Evolutionary conservation across 345 rosid species (phyloP).

Genomic region (Aquilaria yunnanensis): DNA sequence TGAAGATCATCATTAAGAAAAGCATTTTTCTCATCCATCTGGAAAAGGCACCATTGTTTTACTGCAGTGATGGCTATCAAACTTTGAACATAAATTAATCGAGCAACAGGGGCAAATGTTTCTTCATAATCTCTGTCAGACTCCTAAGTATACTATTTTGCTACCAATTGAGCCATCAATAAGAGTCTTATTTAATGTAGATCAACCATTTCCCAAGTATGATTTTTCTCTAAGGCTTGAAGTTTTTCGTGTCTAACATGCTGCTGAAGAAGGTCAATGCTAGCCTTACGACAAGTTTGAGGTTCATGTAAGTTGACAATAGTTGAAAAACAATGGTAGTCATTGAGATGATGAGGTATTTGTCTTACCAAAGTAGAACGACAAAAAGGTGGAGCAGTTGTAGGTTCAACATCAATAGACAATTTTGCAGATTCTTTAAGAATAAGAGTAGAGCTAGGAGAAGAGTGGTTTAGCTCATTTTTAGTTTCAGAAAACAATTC

Average conservation of each 20-base stretch:
- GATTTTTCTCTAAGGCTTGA: too few relatives aligned
- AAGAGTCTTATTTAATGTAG: too few relatives aligned
- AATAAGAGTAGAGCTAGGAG: not conserved
- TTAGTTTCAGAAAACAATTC: not conserved
- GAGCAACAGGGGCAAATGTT: not conserved
- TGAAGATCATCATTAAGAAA: not conserved
- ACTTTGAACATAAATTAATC: not conserved
- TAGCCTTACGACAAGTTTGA: not conserved
- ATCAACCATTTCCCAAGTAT: too few relatives aligned
- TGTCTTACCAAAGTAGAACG: not conserved
- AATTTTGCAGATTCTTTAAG: not conserved
- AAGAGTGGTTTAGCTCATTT: not conserved
- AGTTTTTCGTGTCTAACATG: too few relatives aligned
- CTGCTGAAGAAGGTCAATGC: too few relatives aligned
- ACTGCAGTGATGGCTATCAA: not conserved
- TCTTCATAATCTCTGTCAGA: not conserved
- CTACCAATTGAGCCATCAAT: too few relatives aligned
- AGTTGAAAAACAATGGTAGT: not conserved
- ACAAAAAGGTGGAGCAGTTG: not conserved
- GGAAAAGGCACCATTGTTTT: not conserved
- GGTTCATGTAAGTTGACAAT: not conserved
- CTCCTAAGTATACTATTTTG: too few relatives aligned
- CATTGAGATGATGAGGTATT: not conserved
- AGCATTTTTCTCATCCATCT: not conserved
- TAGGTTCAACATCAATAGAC: not conserved